Base-by-base conservation (phyloP, 1,139 yeast genomes). In the Candida sojae region DNA sequence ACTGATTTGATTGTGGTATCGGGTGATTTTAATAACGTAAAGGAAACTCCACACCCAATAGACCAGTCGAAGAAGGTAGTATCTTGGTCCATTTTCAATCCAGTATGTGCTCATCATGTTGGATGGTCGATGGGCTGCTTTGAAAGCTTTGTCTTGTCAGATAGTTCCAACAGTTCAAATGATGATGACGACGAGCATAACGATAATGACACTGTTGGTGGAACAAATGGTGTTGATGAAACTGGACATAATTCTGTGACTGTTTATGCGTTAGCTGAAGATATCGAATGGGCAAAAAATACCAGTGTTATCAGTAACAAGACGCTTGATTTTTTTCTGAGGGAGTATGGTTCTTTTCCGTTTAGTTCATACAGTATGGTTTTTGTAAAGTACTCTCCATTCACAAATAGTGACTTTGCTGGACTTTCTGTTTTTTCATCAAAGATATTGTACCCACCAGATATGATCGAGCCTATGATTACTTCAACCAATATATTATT, bases 121-220 rank as follows among this genome's bases (percentile, higher is more conserved):
- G 98, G 98, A 0, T 93, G 96, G 86, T 92, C 96, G 0, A 80
- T 90, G 2, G 99, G 99, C 0, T 86, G 96, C 5, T 95, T 93
- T 65, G 84, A 84, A 35, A 76, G 73, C 52, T 75, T 79, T 37
- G 80, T 81, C 13, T 65, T 83, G 39, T 70, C 82, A 17, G 79
- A 73, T 17, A 45, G 49, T 1, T 43, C 58, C 43, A 56, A 77
- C 51, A 58, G 61, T 43, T 12, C 43, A 26, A 39, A 35, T 12
- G 79, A 74, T 9, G 67, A 64, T 4, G 63, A 66, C 11, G 70
- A 56, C 13, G 71, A 71, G 32, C 79, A 68, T 45, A 61, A 62
- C n/a, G 30, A 38, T 21, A 61, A 13, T 38, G 43, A 32, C 13
- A 25, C 9, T 6, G 77, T 68, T 26, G 75, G 71, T 12, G 78